A percentile compares a stretch with the other conserved stretches of the same genome.
Conservation (phyloP, 1,284 basidiomycete genomes). For the Schizopora paradoxa region DNA sequence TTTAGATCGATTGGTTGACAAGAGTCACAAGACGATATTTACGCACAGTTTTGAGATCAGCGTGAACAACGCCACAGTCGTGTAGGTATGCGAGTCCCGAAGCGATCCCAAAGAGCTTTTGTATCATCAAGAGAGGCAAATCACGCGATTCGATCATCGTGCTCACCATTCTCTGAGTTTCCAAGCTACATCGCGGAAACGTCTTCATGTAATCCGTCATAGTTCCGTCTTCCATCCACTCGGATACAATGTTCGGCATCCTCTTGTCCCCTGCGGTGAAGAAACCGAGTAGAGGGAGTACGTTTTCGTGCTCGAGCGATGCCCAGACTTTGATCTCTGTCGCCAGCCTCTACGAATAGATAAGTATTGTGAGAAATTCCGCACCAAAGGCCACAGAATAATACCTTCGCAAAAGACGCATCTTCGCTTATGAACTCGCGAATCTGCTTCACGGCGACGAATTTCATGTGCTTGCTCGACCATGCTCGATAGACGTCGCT, state of each 20-base stretch:
- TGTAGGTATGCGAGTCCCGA: constrained; percentile 8
- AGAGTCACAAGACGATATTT: not conserved
- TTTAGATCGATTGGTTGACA: too few species aligned
- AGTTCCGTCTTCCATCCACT: constrained; percentile 15
- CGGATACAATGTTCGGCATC: constrained; percentile 9
- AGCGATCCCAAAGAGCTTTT: constrained; percentile 8
- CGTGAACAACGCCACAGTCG: constrained; percentile 2
- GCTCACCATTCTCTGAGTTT: constrained; percentile 6
- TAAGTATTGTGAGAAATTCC: not conserved
- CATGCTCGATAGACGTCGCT: not conserved
- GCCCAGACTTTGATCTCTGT: constrained; percentile 14
- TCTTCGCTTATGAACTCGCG: not conserved
- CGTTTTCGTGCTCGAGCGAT: constrained; percentile 10
- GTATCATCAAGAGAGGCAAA: too few species aligned
- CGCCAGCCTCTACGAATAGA: constrained; percentile 2
- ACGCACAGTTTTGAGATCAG: constrained; percentile 12
- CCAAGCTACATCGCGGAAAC: not conserved
- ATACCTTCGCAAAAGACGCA: not conserved
- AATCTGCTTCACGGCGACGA: constrained; percentile 1
- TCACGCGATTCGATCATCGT: not conserved
- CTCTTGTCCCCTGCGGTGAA: constrained; percentile 4
- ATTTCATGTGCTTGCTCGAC: not conserved
- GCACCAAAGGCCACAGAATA: not conserved
- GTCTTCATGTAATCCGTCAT: not conserved
- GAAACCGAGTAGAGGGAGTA: constrained; percentile 15